Evolutionary conservation across 2,329 filamentous ascomycete species (phyloP).

Genomic region (Colletotrichum horii): DNA sequence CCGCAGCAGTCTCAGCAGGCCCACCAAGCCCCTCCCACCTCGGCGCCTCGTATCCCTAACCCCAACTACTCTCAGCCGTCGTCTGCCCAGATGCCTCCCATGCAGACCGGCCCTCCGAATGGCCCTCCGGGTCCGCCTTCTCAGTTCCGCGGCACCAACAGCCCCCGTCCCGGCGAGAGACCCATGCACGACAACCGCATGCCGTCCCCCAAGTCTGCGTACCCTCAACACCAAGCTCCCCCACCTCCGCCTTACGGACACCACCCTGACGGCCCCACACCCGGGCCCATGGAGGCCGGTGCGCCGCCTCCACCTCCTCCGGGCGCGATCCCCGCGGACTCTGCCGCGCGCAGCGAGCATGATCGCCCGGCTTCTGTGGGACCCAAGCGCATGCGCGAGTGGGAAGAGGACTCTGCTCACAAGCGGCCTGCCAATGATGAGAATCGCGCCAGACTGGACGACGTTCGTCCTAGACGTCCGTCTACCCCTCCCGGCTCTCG

Average conservation of each 20-base stretch:
- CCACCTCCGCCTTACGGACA: conserved; percentile 64
- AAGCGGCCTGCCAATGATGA: conserved; percentile 94
- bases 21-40: conserved; percentile 40
- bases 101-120: conserved; percentile 39
- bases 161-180: conserved; percentile 83
- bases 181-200: conserved; percentile 84
- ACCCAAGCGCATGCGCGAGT: conserved; percentile 87
- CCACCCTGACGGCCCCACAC: conserved; percentile 66
- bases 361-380: conserved; percentile 82
- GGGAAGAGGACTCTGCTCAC: conserved; percentile 80
- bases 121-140: conserved; percentile 63
- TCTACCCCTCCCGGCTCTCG: conserved; percentile 69
- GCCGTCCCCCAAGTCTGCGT: conserved; percentile 89
- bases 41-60: conserved; percentile 62
- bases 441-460: conserved; percentile 83
- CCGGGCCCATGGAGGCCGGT: conserved; percentile 69
- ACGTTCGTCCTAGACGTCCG: conserved; percentile 78
- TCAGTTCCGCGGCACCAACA: conserved; percentile 74
- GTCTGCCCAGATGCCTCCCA: conserved; percentile 40
- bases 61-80: conserved; percentile 61
- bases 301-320: conserved; percentile 67
- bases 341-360: conserved; percentile 62
- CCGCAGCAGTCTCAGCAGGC: conserved; percentile 55
- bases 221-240: conserved; percentile 73
- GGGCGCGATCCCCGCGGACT: conserved; percentile 65